These are phyloP conservation scores for Hypomyces rosellus DNA, from an alignment of 2,329 filamentous ascomycete species.

Conservation along the genomic window DNA sequence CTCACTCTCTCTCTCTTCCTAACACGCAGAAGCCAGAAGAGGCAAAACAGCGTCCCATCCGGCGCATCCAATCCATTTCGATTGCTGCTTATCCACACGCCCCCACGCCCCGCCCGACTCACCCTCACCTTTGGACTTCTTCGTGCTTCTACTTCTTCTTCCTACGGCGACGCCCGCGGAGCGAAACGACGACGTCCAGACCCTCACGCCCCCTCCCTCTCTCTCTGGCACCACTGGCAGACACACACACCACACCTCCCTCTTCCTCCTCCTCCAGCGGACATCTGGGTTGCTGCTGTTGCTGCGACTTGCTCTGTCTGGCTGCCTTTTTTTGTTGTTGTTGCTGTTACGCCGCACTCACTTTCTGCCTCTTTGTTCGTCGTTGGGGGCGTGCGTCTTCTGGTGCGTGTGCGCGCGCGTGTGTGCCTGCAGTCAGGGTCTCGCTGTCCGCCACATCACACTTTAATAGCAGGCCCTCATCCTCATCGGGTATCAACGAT, in stretches of 20 bases:
- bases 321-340: not conserved
- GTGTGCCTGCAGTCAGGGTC: slow-evolving; percentile 14
- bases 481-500: slow-evolving; percentile 17
- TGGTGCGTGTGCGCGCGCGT: slow-evolving; percentile 11
- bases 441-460: slow-evolving; percentile 14
- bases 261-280: not conserved
- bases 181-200: no score
- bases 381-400: not conserved
- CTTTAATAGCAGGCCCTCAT: slow-evolving; percentile 9
- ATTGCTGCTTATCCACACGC: not conserved
- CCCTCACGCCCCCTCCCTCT: not conserved
- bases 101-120: not conserved
- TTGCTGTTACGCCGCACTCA: not conserved
- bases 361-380: slow-evolving; percentile 6
- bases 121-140: no score
- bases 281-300: not conserved
- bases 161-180: no score
- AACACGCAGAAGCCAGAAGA: not conserved
- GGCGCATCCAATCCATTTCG: no score
- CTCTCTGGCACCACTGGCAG: not conserved
- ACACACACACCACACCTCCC: not conserved
- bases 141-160: no score
- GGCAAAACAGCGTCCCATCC: no score
- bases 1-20: no score
- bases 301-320: not conserved